Evolutionary conservation across 2,329 filamentous ascomycete genomes (phyloP).

Genomic region (Venturia aucupariae): DNA sequence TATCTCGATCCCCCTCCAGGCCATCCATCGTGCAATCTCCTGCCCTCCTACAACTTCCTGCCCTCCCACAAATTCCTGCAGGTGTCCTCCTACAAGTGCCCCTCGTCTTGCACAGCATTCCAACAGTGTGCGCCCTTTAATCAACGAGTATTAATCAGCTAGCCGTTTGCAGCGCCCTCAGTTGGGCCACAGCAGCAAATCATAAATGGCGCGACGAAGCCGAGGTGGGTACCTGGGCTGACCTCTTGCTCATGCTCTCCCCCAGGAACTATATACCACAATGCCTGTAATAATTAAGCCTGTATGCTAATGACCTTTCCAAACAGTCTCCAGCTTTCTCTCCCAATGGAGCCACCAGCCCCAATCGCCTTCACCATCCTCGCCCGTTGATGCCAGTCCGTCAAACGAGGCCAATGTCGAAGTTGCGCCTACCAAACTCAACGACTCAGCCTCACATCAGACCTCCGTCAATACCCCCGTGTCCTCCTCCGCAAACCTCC

Average conservation of each 20-base stretch:
- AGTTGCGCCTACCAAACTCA: neutral
- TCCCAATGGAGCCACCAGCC: neutral
- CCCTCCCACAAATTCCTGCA: neutral
- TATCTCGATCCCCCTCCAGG: too few species aligned
- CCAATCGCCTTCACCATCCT: neutral
- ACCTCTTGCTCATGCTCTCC: neutral
- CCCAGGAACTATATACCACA: neutral
- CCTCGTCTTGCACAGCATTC: neutral
- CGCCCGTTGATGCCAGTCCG: neutral
- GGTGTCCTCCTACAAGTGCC: neutral
- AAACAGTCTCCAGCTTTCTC: constrained; percentile 6
- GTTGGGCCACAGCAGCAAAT: neutral
- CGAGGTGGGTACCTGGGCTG: neutral
- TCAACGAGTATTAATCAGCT: neutral
- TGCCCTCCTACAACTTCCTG: neutral
- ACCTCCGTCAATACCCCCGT: constrained; percentile 17
- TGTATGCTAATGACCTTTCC: neutral
- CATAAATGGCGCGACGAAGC: constrained; percentile 1
- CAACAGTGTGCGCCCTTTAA: neutral
- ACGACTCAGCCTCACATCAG: neutral
- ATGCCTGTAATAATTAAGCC: neutral
- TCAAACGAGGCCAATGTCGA: neutral
- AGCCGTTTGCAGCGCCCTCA: neutral
- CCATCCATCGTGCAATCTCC: too few species aligned
- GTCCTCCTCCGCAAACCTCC: constrained; percentile 25